Percentiles rank a stretch among this genome's conserved stretches.
Conservation (phyloP, 2,329 filamentous ascomycete species). For the Sporothrix sp. region DNA sequence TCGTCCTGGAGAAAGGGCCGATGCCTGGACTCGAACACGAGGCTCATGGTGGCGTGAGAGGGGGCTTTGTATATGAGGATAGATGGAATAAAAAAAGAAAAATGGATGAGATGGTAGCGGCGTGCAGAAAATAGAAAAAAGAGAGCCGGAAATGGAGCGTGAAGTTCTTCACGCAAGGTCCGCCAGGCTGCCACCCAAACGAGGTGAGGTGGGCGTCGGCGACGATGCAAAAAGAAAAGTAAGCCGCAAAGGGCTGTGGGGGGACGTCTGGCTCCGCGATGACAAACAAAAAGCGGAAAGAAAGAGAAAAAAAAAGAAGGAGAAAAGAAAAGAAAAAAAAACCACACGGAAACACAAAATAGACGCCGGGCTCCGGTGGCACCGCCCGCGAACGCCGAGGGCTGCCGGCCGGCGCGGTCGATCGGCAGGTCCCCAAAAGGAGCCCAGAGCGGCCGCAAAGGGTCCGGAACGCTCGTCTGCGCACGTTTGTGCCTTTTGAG, state of each 20-base stretch:
- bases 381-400: too few relatives aligned
- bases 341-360: too few relatives aligned
- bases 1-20: conserved; percentile 17
- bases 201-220: not conserved
- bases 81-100: not conserved
- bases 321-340: not conserved
- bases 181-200: conserved; percentile 4
- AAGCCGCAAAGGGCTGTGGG: too few relatives aligned
- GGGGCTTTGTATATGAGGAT: too few relatives aligned
- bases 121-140: not conserved
- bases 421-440: not conserved
- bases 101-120: not conserved
- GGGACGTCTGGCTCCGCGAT: too few relatives aligned
- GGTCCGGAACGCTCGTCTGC: too few relatives aligned
- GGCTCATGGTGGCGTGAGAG: conserved; percentile 17
- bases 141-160: not conserved
- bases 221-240: not conserved
- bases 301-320: not conserved
- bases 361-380: too few relatives aligned
- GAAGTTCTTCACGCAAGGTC: not conserved
- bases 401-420: not conserved
- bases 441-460: not conserved
- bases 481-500: too few relatives aligned
- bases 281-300: not conserved
- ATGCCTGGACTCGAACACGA: conserved; percentile 18